phyloP scores from a whole-genome alignment of 23 red algal genomes.

The Rhodosorus marinus region DNA sequence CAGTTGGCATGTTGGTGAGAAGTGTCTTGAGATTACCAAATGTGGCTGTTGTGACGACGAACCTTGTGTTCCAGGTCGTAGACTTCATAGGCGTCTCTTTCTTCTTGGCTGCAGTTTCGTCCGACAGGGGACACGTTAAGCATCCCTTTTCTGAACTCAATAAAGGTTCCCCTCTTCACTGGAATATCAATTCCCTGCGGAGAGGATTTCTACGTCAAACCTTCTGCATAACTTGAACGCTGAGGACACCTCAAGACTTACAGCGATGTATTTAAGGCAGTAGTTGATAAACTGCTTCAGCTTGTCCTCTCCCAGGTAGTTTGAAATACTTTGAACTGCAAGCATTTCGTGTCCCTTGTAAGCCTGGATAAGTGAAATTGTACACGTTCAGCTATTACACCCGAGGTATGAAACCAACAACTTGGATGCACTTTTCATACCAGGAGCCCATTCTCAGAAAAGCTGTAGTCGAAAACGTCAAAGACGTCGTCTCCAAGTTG shows the following conservation, averaged over 20 bases:
- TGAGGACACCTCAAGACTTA: no score
- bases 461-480: constrained; percentile 86
- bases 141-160: constrained; percentile 99
- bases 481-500: constrained; percentile 72
- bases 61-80: constrained; percentile 52
- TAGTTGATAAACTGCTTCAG: constrained; percentile 85
- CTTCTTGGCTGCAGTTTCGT: constrained; percentile 84
- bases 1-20: neutral
- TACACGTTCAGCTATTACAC: no score
- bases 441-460: constrained; percentile 93
- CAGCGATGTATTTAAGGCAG: constrained; percentile 57
- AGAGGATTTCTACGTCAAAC: neutral
- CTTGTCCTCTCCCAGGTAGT: constrained; percentile 63
- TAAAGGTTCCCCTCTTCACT: constrained; percentile 90
- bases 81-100: constrained; percentile 73
- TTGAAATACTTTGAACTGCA: constrained; percentile 31
- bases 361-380: no score
- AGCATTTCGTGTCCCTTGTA: constrained; percentile 61
- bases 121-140: constrained; percentile 92
- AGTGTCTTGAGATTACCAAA: neutral
- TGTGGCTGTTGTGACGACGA: no score
- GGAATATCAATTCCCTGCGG: constrained; percentile 78
- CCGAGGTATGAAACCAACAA: neutral
- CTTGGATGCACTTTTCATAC: no score
- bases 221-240: no score